These are phyloP conservation scores for Pleurotus ostreatus DNA, from an alignment of 768 basidiomycete species.

Conservation along the genomic window DNA sequence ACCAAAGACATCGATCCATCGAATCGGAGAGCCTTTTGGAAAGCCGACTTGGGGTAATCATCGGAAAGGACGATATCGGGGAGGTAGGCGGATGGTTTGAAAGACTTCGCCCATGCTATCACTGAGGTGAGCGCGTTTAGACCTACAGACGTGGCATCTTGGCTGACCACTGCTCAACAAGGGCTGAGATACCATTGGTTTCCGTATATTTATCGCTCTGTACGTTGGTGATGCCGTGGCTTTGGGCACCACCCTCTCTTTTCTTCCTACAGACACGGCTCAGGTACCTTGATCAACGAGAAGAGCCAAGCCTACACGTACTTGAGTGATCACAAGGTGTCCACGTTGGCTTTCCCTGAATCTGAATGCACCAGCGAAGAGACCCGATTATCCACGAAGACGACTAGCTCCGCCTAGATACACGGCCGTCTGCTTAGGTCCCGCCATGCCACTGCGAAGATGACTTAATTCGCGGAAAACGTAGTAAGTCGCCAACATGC, in stretches of 20 bases:
- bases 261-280: not conserved
- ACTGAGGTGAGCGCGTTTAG: not conserved
- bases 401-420: slow-evolving; percentile 14
- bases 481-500: slow-evolving; percentile 28
- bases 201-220: slow-evolving; percentile 9
- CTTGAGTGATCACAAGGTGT: slow-evolving; percentile 13
- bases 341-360: slow-evolving; percentile 17
- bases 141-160: not conserved
- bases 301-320: not conserved
- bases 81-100: slow-evolving; percentile 17
- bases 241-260: not conserved
- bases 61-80: slow-evolving; percentile 14
- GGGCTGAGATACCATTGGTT: slow-evolving; percentile 12
- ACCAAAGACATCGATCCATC: slow-evolving; percentile 5
- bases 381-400: slow-evolving; percentile 27
- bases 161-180: slow-evolving; percentile 15
- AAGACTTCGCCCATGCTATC: slow-evolving; percentile 16
- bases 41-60: not conserved
- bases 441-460: too few species aligned
- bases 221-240: slow-evolving; percentile 4
- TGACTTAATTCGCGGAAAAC: slow-evolving; percentile 25
- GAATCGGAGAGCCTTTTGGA: slow-evolving; percentile 1
- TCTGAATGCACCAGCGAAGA: slow-evolving; percentile 27
- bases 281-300: not conserved
- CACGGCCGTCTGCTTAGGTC: not conserved